Percentiles rank a stretch among this genome's conserved stretches.
Evolutionary conservation across 129 eudicot species (phyloP).

Genomic region (Deinandra increscens): DNA sequence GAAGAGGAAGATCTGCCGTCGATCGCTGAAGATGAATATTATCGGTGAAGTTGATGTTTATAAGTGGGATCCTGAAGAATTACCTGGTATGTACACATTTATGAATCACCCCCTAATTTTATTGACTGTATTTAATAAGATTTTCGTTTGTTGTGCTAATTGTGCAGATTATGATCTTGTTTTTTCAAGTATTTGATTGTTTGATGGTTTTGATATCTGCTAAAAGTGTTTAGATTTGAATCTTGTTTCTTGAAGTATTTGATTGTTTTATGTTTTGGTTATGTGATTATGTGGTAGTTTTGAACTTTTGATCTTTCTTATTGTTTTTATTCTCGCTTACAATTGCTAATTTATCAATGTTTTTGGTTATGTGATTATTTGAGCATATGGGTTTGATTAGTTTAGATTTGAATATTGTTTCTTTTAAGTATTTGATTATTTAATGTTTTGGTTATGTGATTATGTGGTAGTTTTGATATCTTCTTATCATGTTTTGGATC

Average conservation of each 20-base stretch:
- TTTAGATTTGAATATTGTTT: too few relatives aligned
- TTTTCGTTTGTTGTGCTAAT: neutral
- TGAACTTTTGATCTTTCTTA: too few relatives aligned
- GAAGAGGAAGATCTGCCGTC: constrained; percentile 70
- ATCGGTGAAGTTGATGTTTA: constrained; percentile 78
- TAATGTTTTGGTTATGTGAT: too few relatives aligned
- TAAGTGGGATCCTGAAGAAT: constrained; percentile 75
- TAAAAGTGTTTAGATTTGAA: too few relatives aligned
- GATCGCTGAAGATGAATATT: constrained; percentile 48
- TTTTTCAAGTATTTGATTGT: constrained; percentile 9
- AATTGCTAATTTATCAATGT: too few relatives aligned
- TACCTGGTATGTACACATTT: constrained; percentile 62
- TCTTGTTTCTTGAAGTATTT: constrained; percentile 10
- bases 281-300: neutral
- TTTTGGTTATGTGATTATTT: too few relatives aligned
- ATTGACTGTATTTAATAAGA: neutral
- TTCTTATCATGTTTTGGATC: too few relatives aligned
- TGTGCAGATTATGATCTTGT: neutral
- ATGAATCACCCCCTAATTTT: neutral
- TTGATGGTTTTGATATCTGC: neutral
- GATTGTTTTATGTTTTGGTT: constrained; percentile 1
- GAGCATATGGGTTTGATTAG: too few relatives aligned
- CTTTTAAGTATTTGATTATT: too few relatives aligned
- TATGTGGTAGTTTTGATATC: too few relatives aligned
- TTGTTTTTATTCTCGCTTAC: too few relatives aligned